Evolutionary conservation across 2,329 filamentous ascomycete genomes (phyloP), one percentile per base, ranked within the genome.

Genomic region (Colletotrichum gloeosporioides): DNA sequence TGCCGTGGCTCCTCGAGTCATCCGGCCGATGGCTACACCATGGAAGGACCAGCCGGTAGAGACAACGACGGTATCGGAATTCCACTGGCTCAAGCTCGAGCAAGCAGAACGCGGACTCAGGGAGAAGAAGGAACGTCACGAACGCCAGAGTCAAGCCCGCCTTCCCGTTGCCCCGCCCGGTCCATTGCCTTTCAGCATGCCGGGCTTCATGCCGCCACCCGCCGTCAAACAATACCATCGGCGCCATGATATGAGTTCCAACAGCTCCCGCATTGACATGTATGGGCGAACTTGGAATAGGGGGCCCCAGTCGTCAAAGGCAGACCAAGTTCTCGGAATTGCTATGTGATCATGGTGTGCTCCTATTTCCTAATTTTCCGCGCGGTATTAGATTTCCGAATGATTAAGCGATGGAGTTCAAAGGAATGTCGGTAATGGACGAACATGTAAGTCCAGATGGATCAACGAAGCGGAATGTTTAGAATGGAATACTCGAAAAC

Each of bases 21-120:
- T 76, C 18, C 69, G 65, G 65, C 74, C 74, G 22, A 74, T 76
- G 74, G 74, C 74, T 16, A 76, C 74, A 12, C 74, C 74, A 6
- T 76, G 74, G 74, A 73, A 76, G 18, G 59, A 74, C 25, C 44
- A 53, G 15, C 74, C 59, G 22, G 55, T 69, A 18, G 74, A 73
- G 29, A 61, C 32, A 8, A 74, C 70, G 4, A 57, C 34, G 16
- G 66, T 69, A 10, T 59, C 74, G 4, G 74, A 76, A 16, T 74
- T 76, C 6, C 65, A 66, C 29, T 74, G 74, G 74, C 49, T 76
- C 22, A 69, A 66, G 10, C 59, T 76, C 32, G 74, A 76, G 12
- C 64, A 73, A 6, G n/a, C 29, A n/a, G 71, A 66, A 31, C 18
- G 59, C 59, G 59, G 29, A 7, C 31, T 63, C n/a, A 53, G 44